Percentiles rank a stretch among this genome's conserved stretches.
phyloP scores from a whole-genome alignment of 1,139 yeast species.

The Yamadazyma dendronema region DNA sequence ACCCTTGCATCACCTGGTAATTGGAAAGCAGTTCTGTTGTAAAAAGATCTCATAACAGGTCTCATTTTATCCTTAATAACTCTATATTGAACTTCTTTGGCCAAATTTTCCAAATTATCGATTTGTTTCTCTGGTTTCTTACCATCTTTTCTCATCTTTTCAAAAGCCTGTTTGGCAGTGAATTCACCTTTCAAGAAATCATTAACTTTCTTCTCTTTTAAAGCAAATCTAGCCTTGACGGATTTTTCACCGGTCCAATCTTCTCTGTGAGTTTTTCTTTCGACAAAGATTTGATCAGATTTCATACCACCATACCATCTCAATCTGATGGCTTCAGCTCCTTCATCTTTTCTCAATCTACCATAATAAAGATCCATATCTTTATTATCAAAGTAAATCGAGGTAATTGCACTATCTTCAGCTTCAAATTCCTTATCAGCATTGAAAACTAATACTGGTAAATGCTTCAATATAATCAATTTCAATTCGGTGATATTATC shows the following conservation, averaged over 20 bases:
- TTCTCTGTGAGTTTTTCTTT: constrained; percentile 96
- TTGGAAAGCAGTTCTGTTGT: constrained; percentile 97
- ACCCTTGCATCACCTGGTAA: constrained; percentile 98
- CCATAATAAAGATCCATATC: constrained; percentile 91
- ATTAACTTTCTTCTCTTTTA: constrained; percentile 89
- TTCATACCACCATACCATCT: constrained; percentile 99
- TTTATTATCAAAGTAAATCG: constrained; percentile 89
- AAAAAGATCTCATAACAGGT: constrained; percentile 94
- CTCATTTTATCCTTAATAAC: constrained; percentile 79
- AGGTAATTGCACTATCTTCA: constrained; percentile 94
- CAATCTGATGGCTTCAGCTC: constrained; percentile 97
- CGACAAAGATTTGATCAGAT: constrained; percentile 88
- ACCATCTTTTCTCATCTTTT: constrained; percentile 88
- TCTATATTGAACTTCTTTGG: constrained; percentile 89
- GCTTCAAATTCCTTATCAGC: constrained; percentile 92
- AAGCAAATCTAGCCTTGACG: constrained; percentile 91
- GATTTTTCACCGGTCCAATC: constrained; percentile 99
- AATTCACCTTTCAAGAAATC: constrained; percentile 77
- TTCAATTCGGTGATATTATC: constrained; percentile 98
- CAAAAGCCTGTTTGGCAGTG: constrained; percentile 87
- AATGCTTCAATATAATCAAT: constrained; percentile 84
- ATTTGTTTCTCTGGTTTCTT: constrained; percentile 84
- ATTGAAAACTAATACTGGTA: constrained; percentile 94
- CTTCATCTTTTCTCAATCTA: constrained; percentile 92
- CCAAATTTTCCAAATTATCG: constrained; percentile 87